Evolutionary conservation across 2,329 filamentous ascomycete genomes (phyloP).

Genomic region (Aulographum hederae): DNA sequence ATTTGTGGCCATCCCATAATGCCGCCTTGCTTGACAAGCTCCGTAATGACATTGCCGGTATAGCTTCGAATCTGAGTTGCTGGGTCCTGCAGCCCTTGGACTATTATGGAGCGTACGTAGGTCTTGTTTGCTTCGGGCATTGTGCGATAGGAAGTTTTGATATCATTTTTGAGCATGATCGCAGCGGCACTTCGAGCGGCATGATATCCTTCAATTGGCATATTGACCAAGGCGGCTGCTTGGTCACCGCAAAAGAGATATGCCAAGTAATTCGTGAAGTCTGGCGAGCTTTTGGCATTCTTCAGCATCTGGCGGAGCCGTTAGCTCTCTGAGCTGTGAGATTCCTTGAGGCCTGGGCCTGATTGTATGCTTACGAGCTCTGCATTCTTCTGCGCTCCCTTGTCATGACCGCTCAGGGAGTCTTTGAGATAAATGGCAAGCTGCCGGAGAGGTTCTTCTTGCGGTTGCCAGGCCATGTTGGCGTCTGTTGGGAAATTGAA

Average conservation of each 20-base stretch:
- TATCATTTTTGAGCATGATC: slow-evolving; percentile 90
- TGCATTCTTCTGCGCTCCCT: slow-evolving; percentile 68
- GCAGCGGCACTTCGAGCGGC: slow-evolving; percentile 72
- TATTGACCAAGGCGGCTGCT: slow-evolving; percentile 39
- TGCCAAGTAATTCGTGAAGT: slow-evolving; percentile 93
- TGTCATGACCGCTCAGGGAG: slow-evolving; percentile 73
- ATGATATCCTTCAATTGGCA: slow-evolving; percentile 45
- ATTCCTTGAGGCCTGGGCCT: neutral
- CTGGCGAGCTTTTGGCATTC: slow-evolving; percentile 72
- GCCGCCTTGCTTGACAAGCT: slow-evolving; percentile 69
- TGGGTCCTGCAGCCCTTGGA: slow-evolving; percentile 64
- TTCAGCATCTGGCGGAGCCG: slow-evolving; percentile 55
- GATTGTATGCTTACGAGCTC: slow-evolving; percentile 47
- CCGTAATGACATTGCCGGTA: slow-evolving; percentile 85
- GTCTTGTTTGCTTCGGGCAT: slow-evolving; percentile 56
- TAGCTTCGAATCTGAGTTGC: slow-evolving; percentile 71
- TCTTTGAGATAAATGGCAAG: slow-evolving; percentile 78
- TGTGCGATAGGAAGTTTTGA: slow-evolving; percentile 55
- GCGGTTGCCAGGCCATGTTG: slow-evolving; percentile 80
- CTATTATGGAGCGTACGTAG: slow-evolving; percentile 63
- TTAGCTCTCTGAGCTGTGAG: slow-evolving; percentile 3
- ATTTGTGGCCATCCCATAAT: slow-evolving; percentile 84
- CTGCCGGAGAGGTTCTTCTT: slow-evolving; percentile 73
- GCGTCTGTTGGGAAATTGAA: no score
- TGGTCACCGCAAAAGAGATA: slow-evolving; percentile 66